These are phyloP conservation scores for Ustilago crameri DNA, from an alignment of 1,284 basidiomycete genomes.

Conservation along the genomic window DNA sequence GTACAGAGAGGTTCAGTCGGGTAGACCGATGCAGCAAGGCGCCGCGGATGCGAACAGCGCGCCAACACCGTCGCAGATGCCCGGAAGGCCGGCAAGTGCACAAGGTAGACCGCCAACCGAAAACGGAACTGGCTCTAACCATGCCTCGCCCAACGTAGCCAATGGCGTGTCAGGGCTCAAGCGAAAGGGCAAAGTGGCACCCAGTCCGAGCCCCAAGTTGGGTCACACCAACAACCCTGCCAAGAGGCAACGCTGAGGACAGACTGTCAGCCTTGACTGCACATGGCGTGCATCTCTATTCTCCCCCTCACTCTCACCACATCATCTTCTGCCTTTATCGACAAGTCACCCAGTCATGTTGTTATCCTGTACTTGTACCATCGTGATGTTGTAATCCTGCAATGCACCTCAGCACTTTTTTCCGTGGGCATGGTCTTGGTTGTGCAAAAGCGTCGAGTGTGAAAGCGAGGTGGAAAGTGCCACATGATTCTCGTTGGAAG, in stretches of 20 bases:
- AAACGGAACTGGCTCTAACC: conserved; percentile 22
- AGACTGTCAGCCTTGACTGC: neutral
- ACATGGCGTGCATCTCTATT: neutral
- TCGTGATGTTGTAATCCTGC: conserved; percentile 1
- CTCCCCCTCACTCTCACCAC: neutral
- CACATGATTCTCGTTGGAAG: neutral
- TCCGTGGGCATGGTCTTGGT: neutral
- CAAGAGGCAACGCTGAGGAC: conserved; percentile 38
- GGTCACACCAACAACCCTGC: conserved; percentile 28
- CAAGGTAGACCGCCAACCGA: conserved; percentile 32
- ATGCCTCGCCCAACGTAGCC: conserved; percentile 31
- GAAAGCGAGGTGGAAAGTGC: neutral
- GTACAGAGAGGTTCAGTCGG: conserved; percentile 41
- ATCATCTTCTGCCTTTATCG: neutral
- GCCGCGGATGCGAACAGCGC: conserved; percentile 3
- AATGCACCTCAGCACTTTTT: neutral
- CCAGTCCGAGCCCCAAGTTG: conserved; percentile 47
- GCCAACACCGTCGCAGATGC: conserved; percentile 21
- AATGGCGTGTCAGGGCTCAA: conserved; percentile 33
- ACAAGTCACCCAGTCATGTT: neutral
- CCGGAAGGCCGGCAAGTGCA: conserved; percentile 34
- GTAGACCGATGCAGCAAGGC: conserved; percentile 16
- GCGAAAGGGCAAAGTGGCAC: conserved; percentile 44
- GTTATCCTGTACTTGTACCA: conserved; percentile 10
- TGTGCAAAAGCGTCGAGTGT: neutral